Percentiles rank a stretch among this genome's conserved stretches.
Evolutionary conservation across 768 basidiomycete species (phyloP).

Genomic region (Macrolepiota albuminosa): DNA sequence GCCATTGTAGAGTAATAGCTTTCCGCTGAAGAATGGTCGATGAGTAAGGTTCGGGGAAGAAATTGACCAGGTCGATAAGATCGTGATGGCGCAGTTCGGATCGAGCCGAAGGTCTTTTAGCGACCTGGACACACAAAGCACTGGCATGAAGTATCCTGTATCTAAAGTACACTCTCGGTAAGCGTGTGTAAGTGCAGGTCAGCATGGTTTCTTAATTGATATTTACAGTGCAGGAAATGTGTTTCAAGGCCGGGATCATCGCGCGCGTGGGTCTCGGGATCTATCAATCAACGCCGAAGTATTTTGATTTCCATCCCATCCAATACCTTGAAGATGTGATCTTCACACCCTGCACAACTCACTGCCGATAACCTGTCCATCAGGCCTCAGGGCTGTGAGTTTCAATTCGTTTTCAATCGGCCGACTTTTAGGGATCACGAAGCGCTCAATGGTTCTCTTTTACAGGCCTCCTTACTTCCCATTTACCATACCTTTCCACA

Average conservation of each 20-base stretch:
- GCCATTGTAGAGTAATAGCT: background rate
- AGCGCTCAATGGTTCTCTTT: background rate
- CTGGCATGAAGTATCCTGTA: background rate
- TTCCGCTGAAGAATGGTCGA: conserved; percentile 4
- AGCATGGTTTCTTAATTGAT: background rate
- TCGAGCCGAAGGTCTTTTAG: conserved; percentile 11
- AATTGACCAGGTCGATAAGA: conserved; percentile 13
- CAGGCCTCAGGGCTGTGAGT: conserved; percentile 1
- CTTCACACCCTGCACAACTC: background rate
- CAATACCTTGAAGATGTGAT: background rate
- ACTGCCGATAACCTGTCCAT: conserved; percentile 1
- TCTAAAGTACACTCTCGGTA: background rate
- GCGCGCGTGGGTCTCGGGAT: background rate
- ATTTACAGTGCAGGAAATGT: background rate
- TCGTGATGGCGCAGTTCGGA: conserved; percentile 16
- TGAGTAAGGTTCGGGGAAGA: conserved; percentile 10
- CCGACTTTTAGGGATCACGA: conserved; percentile 3
- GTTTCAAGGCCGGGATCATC: background rate
- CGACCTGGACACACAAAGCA: background rate
- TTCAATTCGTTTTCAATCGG: background rate
- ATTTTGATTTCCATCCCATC: background rate
- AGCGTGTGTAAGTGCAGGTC: background rate
- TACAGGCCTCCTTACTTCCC: background rate
- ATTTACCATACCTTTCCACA: background rate
- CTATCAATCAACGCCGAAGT: background rate